Base-by-base conservation (phyloP, 148 eudicot species). In the Fagopyrum esculentum region DNA sequence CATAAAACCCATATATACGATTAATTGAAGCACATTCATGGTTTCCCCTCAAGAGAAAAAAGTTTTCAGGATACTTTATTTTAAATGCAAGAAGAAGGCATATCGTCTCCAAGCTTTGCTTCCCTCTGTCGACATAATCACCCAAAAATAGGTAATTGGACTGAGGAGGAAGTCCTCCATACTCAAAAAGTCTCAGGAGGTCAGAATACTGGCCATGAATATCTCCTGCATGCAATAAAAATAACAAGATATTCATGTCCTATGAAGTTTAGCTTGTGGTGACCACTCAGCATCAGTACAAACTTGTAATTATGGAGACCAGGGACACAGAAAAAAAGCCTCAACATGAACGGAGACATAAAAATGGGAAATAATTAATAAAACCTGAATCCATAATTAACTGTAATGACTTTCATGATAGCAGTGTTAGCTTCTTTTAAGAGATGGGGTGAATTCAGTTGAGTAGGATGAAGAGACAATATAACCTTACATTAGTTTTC, bases 21-120 rank as follows among this genome's bases (percentile, higher is more conserved):
- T 87, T 87, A 79, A 87, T 87, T n/a, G 86, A 84, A 60, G 87
- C 87, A 71, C 87, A 87, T 68, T 84, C 89, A 68, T 87, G 90
- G 69, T 84, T 84, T 68, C 84, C 87, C 73, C 89, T 76, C 77
- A 84, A 71, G 51, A 86, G 87, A 77, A 86, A 86, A 74, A 86
- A 80, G 77, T 84, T 86, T 61, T 84, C 89, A 50, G 87, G 78
- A 72, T 84, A 84, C 76, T 84, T 86, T 26, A 86, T 82, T 61
- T 86, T 86, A 76, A 84, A 86, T 19, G 89, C 85, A 30, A 86
- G 89, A 71, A 86, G 83, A 72, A 86, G 85, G 79, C 89, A 86
- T 74, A 86, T 86, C 3, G 89, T 78, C 75, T 84, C 89, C 15
- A 87, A 78, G 82, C 89, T 84, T 72, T 87, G 89, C 79, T 84